phyloP scores from a whole-genome alignment of 2,329 filamentous ascomycete species.

The Pseudocercospora crystallina region DNA sequence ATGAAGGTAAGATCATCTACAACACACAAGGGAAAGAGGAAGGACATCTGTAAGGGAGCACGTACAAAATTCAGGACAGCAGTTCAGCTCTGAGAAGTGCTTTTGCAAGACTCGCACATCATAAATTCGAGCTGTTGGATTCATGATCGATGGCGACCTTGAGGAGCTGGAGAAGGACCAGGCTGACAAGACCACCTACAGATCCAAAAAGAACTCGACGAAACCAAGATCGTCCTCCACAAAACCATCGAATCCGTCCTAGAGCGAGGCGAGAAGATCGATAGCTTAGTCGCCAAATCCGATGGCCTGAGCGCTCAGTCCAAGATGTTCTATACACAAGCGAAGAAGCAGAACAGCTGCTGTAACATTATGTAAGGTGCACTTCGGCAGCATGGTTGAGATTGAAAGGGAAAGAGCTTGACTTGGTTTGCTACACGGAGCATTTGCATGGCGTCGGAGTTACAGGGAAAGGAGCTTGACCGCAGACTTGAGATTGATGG shows the following conservation, averaged over 20 bases:
- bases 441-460: too few relatives aligned
- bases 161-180: conserved; percentile 28
- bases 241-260: conserved; percentile 91
- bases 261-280: conserved; percentile 96
- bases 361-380: conserved; percentile 53
- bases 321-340: conserved; percentile 92
- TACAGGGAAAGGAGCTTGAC: too few relatives aligned
- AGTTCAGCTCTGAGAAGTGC: neutral
- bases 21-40: neutral
- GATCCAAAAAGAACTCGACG: conserved; percentile 94
- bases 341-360: conserved; percentile 63
- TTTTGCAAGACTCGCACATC: too few relatives aligned
- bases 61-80: neutral
- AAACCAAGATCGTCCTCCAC: conserved; percentile 95
- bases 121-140: too few relatives aligned
- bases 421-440: too few relatives aligned
- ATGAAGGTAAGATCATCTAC: conserved; percentile 34
- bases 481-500: too few relatives aligned
- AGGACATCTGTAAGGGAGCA: too few relatives aligned
- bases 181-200: conserved; percentile 47
- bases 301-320: conserved; percentile 86
- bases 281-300: conserved; percentile 89
- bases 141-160: neutral
- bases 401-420: neutral
- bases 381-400: neutral